Percentiles rank a stretch among this genome's conserved stretches.
Conservation (phyloP, 768 basidiomycete species). For the Rhizopogon roseolus region DNA sequence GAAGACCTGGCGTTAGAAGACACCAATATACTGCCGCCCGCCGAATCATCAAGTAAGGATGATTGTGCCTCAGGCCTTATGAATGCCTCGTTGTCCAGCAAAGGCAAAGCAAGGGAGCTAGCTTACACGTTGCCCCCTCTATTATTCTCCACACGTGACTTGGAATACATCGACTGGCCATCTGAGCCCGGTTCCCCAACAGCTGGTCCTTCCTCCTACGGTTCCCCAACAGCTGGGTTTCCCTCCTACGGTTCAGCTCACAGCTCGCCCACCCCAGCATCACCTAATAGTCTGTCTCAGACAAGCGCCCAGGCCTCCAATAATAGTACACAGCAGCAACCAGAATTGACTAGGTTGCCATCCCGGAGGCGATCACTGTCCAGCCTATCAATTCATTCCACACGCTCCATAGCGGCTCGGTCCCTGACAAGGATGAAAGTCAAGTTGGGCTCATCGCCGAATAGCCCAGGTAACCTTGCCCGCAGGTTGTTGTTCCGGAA, state of each 20-base stretch:
- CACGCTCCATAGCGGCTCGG: constrained; percentile 36
- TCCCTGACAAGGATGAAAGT: constrained; percentile 46
- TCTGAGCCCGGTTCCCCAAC: constrained; percentile 17
- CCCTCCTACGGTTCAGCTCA: constrained; percentile 33
- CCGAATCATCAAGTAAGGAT: constrained; percentile 2
- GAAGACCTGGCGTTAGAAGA: background rate
- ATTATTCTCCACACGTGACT: constrained; percentile 50
- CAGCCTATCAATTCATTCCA: constrained; percentile 42
- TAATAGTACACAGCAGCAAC: constrained; percentile 15
- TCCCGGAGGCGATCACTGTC: constrained; percentile 55
- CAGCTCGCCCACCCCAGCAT: constrained; percentile 34
- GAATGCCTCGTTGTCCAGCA: constrained; percentile 31
- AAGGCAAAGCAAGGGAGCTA: constrained; percentile 49
- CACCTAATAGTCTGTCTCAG: constrained; percentile 7
- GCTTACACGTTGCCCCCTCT: constrained; percentile 66
- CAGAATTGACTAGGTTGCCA: constrained; percentile 28
- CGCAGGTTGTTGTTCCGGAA: constrained; percentile 52
- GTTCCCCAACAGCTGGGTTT: constrained; percentile 23
- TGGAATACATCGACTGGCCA: constrained; percentile 41
- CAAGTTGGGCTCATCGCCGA: constrained; percentile 38
- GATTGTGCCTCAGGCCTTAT: background rate
- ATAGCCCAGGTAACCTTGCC: constrained; percentile 45
- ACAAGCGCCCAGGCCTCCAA: constrained; percentile 9
- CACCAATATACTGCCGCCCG: background rate
- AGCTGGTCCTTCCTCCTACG: constrained; percentile 30